These are phyloP conservation scores for Corinectria fuckeliana DNA, from an alignment of 2,329 filamentous ascomycete genomes.

Conservation along the genomic window DNA sequence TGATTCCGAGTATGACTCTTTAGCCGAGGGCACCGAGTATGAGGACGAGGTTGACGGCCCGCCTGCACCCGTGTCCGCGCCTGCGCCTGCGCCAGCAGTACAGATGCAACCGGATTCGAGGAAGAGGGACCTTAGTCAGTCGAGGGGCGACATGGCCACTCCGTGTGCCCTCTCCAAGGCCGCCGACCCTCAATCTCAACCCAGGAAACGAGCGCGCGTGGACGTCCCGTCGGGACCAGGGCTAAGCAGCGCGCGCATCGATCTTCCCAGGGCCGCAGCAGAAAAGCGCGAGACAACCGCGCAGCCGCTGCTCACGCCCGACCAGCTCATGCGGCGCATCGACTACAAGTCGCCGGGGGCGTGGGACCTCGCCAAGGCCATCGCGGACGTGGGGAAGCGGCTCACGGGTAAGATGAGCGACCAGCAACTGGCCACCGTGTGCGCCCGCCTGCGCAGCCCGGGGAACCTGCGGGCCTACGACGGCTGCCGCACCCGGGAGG, in stretches of 20 bases:
- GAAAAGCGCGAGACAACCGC: background rate
- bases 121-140: slow-evolving; percentile 21
- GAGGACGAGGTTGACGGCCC: slow-evolving; percentile 6
- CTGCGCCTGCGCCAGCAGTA: background rate
- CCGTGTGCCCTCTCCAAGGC: slow-evolving; percentile 7
- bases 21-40: background rate
- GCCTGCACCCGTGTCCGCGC: background rate
- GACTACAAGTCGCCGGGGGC: slow-evolving; percentile 9
- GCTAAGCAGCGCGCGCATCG: background rate
- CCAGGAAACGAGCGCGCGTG: slow-evolving; percentile 24
- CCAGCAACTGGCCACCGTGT: slow-evolving; percentile 27
- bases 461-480: background rate
- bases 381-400: slow-evolving; percentile 27
- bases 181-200: slow-evolving; percentile 10
- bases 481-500: background rate
- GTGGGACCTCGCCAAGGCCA: slow-evolving; percentile 20
- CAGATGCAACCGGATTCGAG: slow-evolving; percentile 7
- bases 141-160: slow-evolving; percentile 22
- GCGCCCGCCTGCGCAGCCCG: slow-evolving; percentile 8
- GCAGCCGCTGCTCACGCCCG: slow-evolving; percentile 4
- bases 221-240: slow-evolving; percentile 1
- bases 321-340: slow-evolving; percentile 22
- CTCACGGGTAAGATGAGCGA: slow-evolving; percentile 22
- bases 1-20: slow-evolving; percentile 9
- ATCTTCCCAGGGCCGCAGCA: background rate